Evolutionary conservation across 1,284 basidiomycete genomes (phyloP).

Genomic region (Rhodotorula sp.): DNA sequence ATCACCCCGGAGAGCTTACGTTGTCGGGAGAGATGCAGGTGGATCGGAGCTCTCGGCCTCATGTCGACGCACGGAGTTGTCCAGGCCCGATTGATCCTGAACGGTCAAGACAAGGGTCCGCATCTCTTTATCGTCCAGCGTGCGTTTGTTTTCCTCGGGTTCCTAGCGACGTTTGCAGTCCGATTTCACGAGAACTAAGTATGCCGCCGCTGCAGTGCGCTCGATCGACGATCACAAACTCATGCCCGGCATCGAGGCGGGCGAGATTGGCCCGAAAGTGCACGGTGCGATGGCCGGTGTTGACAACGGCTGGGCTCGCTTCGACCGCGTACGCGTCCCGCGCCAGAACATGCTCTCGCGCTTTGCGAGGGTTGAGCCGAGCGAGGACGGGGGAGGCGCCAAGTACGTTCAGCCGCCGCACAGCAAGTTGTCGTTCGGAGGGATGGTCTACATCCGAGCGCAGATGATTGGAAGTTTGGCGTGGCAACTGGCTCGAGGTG

Average conservation of each 20-base stretch:
- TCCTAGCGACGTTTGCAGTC: background rate
- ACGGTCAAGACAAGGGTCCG: conserved; percentile 66
- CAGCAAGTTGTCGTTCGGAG: conserved; percentile 63
- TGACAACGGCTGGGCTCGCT: conserved; percentile 69
- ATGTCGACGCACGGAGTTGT: conserved; percentile 75
- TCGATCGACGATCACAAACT: conserved; percentile 61
- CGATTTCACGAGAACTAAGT: background rate
- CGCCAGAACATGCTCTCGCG: conserved; percentile 71
- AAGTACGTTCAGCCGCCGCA: conserved; percentile 66
- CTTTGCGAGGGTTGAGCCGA: conserved; percentile 67
- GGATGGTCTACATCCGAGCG: conserved; percentile 52
- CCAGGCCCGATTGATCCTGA: conserved; percentile 70
- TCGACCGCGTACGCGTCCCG: conserved; percentile 69
- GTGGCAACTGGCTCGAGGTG: conserved; percentile 57
- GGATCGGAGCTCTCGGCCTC: conserved; percentile 70
- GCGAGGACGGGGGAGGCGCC: conserved; percentile 52
- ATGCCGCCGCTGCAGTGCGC: conserved; percentile 50
- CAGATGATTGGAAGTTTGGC: conserved; percentile 61
- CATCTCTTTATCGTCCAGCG: conserved; percentile 71
- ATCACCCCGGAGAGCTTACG: too few species aligned
- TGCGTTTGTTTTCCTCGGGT: conserved; percentile 2
- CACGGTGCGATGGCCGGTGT: conserved; percentile 58
- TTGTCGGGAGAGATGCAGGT: conserved; percentile 53
- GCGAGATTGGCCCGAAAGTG: conserved; percentile 74
- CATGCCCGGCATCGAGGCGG: conserved; percentile 65